Base-by-base conservation (phyloP, 2,329 filamentous ascomycete species). In the Teratosphaeria destructans region DNA sequence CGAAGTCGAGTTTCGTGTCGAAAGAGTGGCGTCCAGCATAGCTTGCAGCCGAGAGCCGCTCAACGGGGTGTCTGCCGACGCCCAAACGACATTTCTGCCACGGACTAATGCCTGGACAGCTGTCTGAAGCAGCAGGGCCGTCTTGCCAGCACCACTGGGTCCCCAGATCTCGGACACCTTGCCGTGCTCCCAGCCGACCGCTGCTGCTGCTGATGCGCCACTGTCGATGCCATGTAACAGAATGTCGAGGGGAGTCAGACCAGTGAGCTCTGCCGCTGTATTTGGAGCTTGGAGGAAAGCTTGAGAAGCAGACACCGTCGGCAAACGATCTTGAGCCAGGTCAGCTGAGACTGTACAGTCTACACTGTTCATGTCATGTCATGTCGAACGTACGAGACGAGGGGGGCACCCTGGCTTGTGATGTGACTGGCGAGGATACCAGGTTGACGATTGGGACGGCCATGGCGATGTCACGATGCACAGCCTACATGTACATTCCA, bases 141-240 rank as follows among this genome's bases (percentile, higher is more conserved):
- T 95, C 78, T 95, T 96, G 34, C 92, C 93, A 29, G 83, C 83
- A 1, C 91, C 92, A 8, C 90, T 87, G 11, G 92, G 90, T 0
- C 93, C 93, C 82, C 89, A 95, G 56, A 96, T 77, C 73, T 97
- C 93, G 3, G 88, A 89, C 52, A 96, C 80, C 71, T 90, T 88
- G 14, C 91, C 90, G 59, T 85, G 83, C 61, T 81, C 81, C 55
- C 95, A 78, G 26, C 26, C 39, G 26, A 23, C 14, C 23, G n/a
- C 26, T 8, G 12, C 27, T 39, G 14, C 11, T 32, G 5, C 23
- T 39, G 19, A 81, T 80, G 34, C 16, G 14, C 10, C 16, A 27
- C n/a, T 29, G 27, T 61, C 59, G 65, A 63, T 60, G 63, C 64
- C 52, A 66, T 35, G 60, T 16, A 79, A 72, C 7, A 76, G 64